Evolutionary conservation across 1,284 basidiomycete genomes (phyloP).

Genomic region (Puccinia coronata): DNA sequence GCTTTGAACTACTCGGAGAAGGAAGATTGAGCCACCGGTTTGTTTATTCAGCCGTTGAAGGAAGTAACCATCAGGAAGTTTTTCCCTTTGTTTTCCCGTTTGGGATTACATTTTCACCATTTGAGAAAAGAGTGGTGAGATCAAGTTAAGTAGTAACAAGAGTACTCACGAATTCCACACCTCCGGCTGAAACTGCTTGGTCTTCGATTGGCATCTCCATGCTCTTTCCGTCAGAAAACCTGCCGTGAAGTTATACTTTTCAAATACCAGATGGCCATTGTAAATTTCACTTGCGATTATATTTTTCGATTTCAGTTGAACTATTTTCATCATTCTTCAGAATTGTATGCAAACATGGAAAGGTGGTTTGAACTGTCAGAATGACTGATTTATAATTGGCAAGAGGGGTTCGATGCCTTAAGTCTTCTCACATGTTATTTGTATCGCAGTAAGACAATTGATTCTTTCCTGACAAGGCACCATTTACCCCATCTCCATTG

Average conservation of each 20-base stretch:
- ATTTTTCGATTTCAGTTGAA: slow-evolving; percentile 22
- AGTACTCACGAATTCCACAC: slow-evolving; percentile 44
- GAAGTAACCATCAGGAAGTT: background rate
- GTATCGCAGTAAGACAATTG: slow-evolving; percentile 37
- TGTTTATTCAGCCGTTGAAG: too few relatives aligned
- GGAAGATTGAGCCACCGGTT: background rate
- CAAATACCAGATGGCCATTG: slow-evolving; percentile 28
- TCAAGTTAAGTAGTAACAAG: too few relatives aligned
- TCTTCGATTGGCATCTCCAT: slow-evolving; percentile 35
- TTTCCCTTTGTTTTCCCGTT: background rate
- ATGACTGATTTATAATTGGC: background rate
- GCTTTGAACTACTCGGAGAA: background rate
- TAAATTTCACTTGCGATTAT: slow-evolving; percentile 27
- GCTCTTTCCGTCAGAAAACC: slow-evolving; percentile 36
- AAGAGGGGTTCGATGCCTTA: background rate
- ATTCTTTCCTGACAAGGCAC: slow-evolving; percentile 21
- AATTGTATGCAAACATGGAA: background rate
- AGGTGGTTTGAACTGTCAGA: background rate
- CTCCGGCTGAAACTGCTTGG: slow-evolving; percentile 29
- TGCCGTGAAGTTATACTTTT: slow-evolving; percentile 38
- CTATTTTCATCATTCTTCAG: slow-evolving; percentile 44
- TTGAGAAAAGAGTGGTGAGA: too few relatives aligned
- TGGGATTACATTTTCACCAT: background rate
- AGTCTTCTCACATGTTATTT: slow-evolving; percentile 32
- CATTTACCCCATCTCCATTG: slow-evolving; percentile 32